Evolutionary conservation across 305 asterid genomes (phyloP).

Genomic region (Andrographis paniculata): DNA sequence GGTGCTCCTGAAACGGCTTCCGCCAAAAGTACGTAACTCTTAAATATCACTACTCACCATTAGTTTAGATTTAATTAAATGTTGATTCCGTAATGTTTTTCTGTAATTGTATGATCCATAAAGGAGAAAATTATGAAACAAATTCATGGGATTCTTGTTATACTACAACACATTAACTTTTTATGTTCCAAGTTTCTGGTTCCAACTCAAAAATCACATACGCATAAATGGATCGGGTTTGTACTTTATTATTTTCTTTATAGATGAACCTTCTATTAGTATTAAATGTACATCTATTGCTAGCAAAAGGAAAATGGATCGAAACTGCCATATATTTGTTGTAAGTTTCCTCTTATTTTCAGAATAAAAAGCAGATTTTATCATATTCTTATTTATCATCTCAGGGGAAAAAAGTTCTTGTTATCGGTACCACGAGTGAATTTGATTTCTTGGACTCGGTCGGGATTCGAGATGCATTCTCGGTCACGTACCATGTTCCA

Average conservation of each 20-base stretch:
- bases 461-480: conserved; percentile 76
- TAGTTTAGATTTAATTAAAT: neutral
- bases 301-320: conserved; percentile 2
- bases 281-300: neutral
- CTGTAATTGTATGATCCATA: too few relatives aligned
- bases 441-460: conserved; percentile 65
- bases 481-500: conserved; percentile 82
- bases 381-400: conserved; percentile 16
- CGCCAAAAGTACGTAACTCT: conserved; percentile 59
- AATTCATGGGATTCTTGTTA: too few relatives aligned
- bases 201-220: too few relatives aligned
- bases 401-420: conserved; percentile 88
- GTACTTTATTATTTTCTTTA: neutral
- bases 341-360: neutral
- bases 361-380: conserved; percentile 4
- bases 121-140: too few relatives aligned
- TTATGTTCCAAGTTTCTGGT: too few relatives aligned
- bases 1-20: conserved; percentile 87
- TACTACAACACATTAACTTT: too few relatives aligned
- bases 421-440: conserved; percentile 94
- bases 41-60: neutral
- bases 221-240: neutral
- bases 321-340: conserved; percentile 1
- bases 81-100: neutral
- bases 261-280: neutral